These are phyloP conservation scores for Oryza brachyantha DNA, from an alignment of 176 grass and related monocot species.

Conservation along the genomic window DNA sequence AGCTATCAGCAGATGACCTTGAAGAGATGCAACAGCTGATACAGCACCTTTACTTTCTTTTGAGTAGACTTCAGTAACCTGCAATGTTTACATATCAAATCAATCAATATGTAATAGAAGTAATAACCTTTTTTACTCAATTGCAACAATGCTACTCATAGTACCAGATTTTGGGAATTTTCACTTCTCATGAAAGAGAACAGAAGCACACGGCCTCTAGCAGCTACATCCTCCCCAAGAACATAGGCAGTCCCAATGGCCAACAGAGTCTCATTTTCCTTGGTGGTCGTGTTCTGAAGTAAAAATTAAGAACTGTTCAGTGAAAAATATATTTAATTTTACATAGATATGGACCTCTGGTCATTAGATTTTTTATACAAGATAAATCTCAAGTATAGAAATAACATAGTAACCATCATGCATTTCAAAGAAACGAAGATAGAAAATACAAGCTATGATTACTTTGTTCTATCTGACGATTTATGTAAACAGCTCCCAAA, in stretches of 20 bases:
- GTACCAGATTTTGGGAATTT: slow-evolving; percentile 84
- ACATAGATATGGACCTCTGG: background rate
- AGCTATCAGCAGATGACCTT: slow-evolving; percentile 93
- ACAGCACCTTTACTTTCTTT: slow-evolving; percentile 95
- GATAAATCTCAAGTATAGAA: background rate
- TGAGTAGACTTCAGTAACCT: slow-evolving; percentile 86
- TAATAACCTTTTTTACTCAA: background rate
- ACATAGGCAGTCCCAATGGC: slow-evolving; percentile 88
- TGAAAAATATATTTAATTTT: background rate
- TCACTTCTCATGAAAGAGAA: slow-evolving; percentile 76
- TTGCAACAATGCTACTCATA: background rate
- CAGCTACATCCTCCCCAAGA: slow-evolving; percentile 93
- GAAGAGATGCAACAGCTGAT: slow-evolving; percentile 90
- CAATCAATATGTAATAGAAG: background rate
- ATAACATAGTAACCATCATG: background rate
- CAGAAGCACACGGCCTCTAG: slow-evolving; percentile 81
- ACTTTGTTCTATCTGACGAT: background rate
- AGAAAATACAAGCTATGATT: background rate
- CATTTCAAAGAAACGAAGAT: background rate
- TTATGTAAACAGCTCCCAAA: background rate
- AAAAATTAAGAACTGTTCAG: slow-evolving; percentile 11
- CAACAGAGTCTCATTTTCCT: slow-evolving; percentile 93
- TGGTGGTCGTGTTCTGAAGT: slow-evolving; percentile 73
- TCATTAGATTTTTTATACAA: background rate
- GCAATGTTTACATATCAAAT: slow-evolving; percentile 18